Conservation (phyloP, 106 monocot species). For the Allium fistulosum region DNA sequence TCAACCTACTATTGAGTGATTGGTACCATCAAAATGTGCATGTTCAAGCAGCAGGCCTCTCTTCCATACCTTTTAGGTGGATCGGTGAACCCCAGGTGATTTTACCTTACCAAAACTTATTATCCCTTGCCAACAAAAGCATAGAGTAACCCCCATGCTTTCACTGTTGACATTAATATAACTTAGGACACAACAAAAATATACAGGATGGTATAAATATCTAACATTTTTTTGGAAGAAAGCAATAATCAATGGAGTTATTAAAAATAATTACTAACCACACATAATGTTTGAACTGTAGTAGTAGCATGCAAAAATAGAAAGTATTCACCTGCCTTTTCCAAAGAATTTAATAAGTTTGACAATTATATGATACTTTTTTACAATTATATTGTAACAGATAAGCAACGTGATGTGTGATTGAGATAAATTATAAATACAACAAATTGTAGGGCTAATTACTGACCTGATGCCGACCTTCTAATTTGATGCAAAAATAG, state of each 20-base stretch:
- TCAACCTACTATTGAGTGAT: slow-evolving; percentile 63
- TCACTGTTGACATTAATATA: no score
- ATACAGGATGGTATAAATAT: no score
- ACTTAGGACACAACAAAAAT: no score
- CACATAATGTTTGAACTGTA: no score
- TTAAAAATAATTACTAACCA: no score
- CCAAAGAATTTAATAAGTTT: not conserved
- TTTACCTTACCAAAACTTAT: not conserved
- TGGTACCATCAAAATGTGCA: slow-evolving; percentile 60
- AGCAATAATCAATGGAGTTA: no score
- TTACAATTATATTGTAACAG: no score
- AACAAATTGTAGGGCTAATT: not conserved
- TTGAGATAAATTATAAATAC: not conserved
- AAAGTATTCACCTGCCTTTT: not conserved
- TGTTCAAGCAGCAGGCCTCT: slow-evolving; percentile 50
- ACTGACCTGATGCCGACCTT: slow-evolving; percentile 1
- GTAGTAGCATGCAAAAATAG: no score
- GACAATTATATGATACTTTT: no score
- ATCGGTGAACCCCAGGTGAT: slow-evolving; percentile 81
- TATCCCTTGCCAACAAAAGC: not conserved
- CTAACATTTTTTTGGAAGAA: no score
- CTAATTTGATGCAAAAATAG: slow-evolving; percentile 1
- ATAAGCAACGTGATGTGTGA: not conserved
- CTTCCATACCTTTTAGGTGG: slow-evolving; percentile 72
- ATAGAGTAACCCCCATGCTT: not conserved